Base-by-base conservation (phyloP, 2,329 filamentous ascomycete genomes). In the Teratosphaeria epicoccoides region DNA sequence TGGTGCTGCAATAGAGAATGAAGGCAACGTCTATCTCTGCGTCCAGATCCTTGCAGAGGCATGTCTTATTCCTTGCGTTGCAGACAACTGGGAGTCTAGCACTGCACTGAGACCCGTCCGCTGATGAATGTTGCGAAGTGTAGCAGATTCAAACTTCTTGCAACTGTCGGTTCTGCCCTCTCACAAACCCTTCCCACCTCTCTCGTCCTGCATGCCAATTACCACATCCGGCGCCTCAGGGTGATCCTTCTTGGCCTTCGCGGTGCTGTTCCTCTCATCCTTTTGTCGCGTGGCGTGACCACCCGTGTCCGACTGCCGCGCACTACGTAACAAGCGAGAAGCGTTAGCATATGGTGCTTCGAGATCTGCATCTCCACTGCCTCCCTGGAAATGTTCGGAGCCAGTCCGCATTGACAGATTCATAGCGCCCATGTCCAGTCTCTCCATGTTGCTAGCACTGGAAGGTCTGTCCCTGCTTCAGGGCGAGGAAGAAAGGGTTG, bases 151-250 rank as follows among this genome's bases (percentile, higher is more conserved):
- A n/a, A n/a, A n/a, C n/a, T n/a, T n/a, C n/a, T n/a, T n/a, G n/a
- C n/a, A n/a, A n/a, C 14, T 17, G 1, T 40, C 14, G 14, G 1
- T 20, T 17, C 14, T 6, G 3, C 14, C 14, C 33, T 40, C 2
- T 17, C 25, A 57, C 23, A 49, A 46, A 20, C 72, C 72, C 50
- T 73, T 71, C 40, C 68, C 69, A 51, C 73, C 74, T 50, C 73
- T 65, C 67, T 76, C 73, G 60, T 76, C 73, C 61, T 76, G 71
- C 70, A 76, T 75, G 0, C 74, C 74, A 58, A 76, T 74, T 5
- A 68, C 68, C 9, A 53, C 52, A 40, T 58, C 72, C 1, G 74
- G 73, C 12, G 72, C 68, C 60, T 75, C 74, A 2, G 74, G 74
- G 50, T 70, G 66, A 50, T 75, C 72, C 50, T 71, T 61, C 66